These are phyloP conservation scores for Aureobasidium pullulans DNA, from an alignment of 2,329 filamentous ascomycete species.

Conservation along the genomic window DNA sequence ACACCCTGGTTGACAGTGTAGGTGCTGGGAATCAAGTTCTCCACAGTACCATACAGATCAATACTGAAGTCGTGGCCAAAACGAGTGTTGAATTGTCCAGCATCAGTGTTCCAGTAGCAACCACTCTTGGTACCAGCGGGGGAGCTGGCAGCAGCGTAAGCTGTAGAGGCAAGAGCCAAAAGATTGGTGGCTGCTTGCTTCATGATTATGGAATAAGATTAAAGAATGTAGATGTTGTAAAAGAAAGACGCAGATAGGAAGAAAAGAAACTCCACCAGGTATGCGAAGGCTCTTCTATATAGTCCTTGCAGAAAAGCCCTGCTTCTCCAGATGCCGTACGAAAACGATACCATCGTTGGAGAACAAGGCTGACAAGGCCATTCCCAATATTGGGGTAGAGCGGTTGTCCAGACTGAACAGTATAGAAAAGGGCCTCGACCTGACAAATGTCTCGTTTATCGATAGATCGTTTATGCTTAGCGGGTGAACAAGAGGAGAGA, in stretches of 20 bases:
- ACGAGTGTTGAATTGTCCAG: conserved; percentile 12
- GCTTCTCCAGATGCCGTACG: neutral
- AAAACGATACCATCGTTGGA: conserved; percentile 6
- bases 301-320: neutral
- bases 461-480: neutral
- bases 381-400: neutral
- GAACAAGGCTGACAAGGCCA: neutral
- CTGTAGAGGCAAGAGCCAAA: neutral
- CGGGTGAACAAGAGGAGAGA: neutral
- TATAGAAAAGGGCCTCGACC: neutral
- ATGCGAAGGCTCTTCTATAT: neutral
- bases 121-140: conserved; percentile 1
- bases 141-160: conserved; percentile 1
- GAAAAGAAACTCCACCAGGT: neutral
- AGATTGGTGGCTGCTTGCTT: conserved; percentile 2
- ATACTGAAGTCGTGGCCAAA: neutral
- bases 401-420: neutral
- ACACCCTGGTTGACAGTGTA: conserved; percentile 10
- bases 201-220: neutral
- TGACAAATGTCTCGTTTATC: conserved; percentile 1
- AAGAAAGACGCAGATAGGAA: neutral
- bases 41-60: neutral
- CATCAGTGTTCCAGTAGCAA: conserved; percentile 8
- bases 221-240: neutral
- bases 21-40: conserved; percentile 7